Conservation (phyloP, 805 yeast species). For the Wickerhamomyces canadensis region DNA sequence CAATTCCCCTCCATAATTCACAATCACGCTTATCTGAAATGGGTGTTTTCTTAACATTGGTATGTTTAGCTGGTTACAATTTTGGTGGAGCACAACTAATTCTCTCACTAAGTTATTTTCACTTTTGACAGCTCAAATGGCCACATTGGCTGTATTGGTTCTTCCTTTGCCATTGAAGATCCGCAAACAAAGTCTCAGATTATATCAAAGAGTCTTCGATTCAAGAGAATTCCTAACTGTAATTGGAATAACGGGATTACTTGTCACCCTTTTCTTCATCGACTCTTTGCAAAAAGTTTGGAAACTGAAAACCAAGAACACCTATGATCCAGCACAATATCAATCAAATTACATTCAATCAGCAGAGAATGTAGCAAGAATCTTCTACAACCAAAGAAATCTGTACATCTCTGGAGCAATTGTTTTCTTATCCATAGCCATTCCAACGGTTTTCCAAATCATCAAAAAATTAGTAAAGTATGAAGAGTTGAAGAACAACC, state of each 20-base stretch:
- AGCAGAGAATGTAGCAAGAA: slow-evolving; percentile 50
- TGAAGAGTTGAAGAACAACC: slow-evolving; percentile 28
- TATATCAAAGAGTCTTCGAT: slow-evolving; percentile 29
- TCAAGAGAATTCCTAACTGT: slow-evolving; percentile 41
- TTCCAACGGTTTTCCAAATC: slow-evolving; percentile 47
- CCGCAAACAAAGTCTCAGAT: slow-evolving; percentile 37
- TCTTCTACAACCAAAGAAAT: slow-evolving; percentile 60
- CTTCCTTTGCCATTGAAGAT: slow-evolving; percentile 49
- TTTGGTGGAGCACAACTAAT: not conserved
- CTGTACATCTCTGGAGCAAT: slow-evolving; percentile 60
- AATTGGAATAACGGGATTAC: slow-evolving; percentile 31
- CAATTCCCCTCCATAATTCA: too few relatives aligned
- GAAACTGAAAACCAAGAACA: slow-evolving; percentile 23
- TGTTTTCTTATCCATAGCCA: slow-evolving; percentile 47
- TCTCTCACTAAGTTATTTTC: slow-evolving; percentile 31
- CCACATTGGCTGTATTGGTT: slow-evolving; percentile 38
- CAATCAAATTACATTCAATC: slow-evolving; percentile 25
- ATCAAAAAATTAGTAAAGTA: slow-evolving; percentile 47
- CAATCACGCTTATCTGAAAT: too few relatives aligned
- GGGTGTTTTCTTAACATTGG: slow-evolving; percentile 22
- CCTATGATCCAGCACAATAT: slow-evolving; percentile 21
- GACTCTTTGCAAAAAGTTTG: slow-evolving; percentile 47
- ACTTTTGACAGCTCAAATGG: slow-evolving; percentile 48
- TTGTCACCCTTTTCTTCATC: slow-evolving; percentile 44
- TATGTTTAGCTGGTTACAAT: slow-evolving; percentile 2